Percentiles rank a stretch among this genome's conserved stretches.
Evolutionary conservation across 2,329 filamentous ascomycete genomes (phyloP).

Genomic region (Ceratocystis cubensis): DNA sequence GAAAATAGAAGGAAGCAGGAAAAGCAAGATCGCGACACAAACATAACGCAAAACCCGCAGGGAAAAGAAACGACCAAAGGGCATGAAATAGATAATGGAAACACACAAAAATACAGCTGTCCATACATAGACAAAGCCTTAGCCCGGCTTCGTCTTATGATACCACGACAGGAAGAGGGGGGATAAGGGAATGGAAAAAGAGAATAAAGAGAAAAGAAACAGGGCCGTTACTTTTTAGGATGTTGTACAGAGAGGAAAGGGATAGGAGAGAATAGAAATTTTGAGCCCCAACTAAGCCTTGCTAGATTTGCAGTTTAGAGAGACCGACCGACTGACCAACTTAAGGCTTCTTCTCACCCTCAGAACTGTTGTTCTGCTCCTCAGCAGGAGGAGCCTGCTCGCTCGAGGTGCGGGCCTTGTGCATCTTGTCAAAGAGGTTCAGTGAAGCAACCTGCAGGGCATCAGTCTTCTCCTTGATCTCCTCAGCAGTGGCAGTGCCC

Average conservation of each 20-base stretch:
- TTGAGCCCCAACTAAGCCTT: not conserved
- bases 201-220: not conserved
- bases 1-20: slow-evolving; percentile 4
- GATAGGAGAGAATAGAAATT: slow-evolving; percentile 17
- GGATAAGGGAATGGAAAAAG: not conserved
- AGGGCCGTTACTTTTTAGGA: slow-evolving; percentile 10
- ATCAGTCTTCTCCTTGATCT: slow-evolving; percentile 94
- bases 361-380: slow-evolving; percentile 50
- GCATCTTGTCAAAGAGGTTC: slow-evolving; percentile 99
- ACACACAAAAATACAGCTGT: slow-evolving; percentile 12
- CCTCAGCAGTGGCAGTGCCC: slow-evolving; percentile 68
- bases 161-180: not conserved
- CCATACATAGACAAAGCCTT: not conserved
- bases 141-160: not conserved
- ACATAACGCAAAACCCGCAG: slow-evolving; percentile 6
- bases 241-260: slow-evolving; percentile 17
- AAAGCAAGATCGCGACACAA: not conserved
- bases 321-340: slow-evolving; percentile 20
- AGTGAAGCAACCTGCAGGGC: slow-evolving; percentile 92
- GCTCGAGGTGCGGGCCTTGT: slow-evolving; percentile 75
- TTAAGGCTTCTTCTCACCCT: slow-evolving; percentile 60
- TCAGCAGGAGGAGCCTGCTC: slow-evolving; percentile 43
- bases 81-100: not conserved
- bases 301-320: too few relatives aligned
- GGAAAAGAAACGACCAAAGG: not conserved